phyloP scores from a whole-genome alignment of 352 stramenopile species.

The Pythium sukuiense region DNA sequence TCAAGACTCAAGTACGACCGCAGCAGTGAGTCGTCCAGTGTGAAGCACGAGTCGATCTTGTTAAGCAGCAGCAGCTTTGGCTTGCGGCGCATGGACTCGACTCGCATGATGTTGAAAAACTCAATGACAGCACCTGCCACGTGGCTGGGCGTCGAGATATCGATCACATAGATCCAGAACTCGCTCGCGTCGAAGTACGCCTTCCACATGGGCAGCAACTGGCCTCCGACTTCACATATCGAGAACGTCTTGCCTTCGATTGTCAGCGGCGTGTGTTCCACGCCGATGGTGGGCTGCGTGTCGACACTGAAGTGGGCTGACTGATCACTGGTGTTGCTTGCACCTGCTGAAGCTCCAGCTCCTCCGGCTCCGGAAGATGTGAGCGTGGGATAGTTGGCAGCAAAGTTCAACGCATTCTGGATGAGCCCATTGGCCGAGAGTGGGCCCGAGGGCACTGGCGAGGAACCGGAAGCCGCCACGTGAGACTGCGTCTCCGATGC shows the following conservation, averaged over 20 bases:
- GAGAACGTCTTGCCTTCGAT: slow-evolving; percentile 41
- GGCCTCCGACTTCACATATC: slow-evolving; percentile 64
- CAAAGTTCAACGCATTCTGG: slow-evolving; percentile 20
- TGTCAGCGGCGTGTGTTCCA: slow-evolving; percentile 56
- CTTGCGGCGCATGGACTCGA: slow-evolving; percentile 55
- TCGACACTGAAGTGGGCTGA: slow-evolving; percentile 14
- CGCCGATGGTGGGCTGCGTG: slow-evolving; percentile 62
- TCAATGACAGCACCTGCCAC: slow-evolving; percentile 53
- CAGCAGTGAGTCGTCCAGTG: slow-evolving; percentile 49
- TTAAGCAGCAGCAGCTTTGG: slow-evolving; percentile 70
- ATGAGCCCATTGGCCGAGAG: slow-evolving; percentile 11
- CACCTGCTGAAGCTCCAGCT: slow-evolving; percentile 6
- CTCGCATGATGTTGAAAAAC: slow-evolving; percentile 60
- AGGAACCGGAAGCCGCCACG: slow-evolving; percentile 3
- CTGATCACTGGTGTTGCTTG: slow-evolving; percentile 8
- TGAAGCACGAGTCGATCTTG: slow-evolving; percentile 55
- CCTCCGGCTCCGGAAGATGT: background rate
- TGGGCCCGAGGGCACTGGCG: background rate
- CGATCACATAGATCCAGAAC: slow-evolving; percentile 73
- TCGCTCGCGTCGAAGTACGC: slow-evolving; percentile 65
- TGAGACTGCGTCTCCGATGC: background rate
- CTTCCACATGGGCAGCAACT: slow-evolving; percentile 73
- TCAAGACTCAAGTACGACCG: slow-evolving; percentile 58
- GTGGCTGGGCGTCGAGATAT: slow-evolving; percentile 53
- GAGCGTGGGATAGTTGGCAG: slow-evolving; percentile 17